A percentile compares a stretch with the other conserved stretches of the same genome.
Conservation (phyloP, 2,329 filamentous ascomycete genomes). For the Phoma herbarum region DNA sequence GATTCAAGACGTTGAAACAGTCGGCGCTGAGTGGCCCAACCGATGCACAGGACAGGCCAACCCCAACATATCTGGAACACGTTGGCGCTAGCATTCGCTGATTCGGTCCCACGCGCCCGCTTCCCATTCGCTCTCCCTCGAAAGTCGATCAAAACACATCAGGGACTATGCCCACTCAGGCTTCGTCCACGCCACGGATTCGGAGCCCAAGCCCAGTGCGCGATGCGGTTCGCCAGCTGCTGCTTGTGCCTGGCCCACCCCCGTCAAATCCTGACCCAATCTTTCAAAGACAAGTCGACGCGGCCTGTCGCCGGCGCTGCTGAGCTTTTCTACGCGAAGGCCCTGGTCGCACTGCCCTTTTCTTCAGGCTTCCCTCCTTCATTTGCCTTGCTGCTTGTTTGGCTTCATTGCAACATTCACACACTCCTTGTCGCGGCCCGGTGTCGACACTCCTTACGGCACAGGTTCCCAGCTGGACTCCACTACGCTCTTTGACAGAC, state of each 20-base stretch:
- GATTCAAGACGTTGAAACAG: slow-evolving; percentile 35
- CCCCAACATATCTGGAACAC: slow-evolving; percentile 39
- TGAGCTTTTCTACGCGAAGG: slow-evolving; percentile 23
- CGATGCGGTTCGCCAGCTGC: slow-evolving; percentile 31
- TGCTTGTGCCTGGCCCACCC: slow-evolving; percentile 32
- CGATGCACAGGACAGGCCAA: slow-evolving; percentile 25
- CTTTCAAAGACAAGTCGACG: slow-evolving; percentile 38
- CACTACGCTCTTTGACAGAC: slow-evolving; percentile 51
- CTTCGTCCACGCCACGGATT: slow-evolving; percentile 14
- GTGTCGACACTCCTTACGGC: slow-evolving; percentile 54
- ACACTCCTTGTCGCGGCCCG: slow-evolving; percentile 43
- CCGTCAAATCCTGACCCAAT: slow-evolving; percentile 37
- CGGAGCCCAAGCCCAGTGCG: slow-evolving; percentile 13
- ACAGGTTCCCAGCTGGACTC: slow-evolving; percentile 38
- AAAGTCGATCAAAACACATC: slow-evolving; percentile 26
- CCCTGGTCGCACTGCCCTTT: slow-evolving; percentile 30
- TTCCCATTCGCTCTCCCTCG: slow-evolving; percentile 25
- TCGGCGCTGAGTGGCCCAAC: slow-evolving; percentile 29
- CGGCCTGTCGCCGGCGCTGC: slow-evolving; percentile 29
- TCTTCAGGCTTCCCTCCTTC: slow-evolving; percentile 39
- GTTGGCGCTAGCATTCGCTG: slow-evolving; percentile 29
- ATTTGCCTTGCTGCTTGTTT: slow-evolving; percentile 38
- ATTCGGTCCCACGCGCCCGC: slow-evolving; percentile 16
- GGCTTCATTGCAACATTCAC: slow-evolving; percentile 37
- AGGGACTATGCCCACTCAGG: slow-evolving; percentile 26